Evolutionary conservation across 306 rosid genomes (phyloP).

Genomic region (Corylus americana): DNA sequence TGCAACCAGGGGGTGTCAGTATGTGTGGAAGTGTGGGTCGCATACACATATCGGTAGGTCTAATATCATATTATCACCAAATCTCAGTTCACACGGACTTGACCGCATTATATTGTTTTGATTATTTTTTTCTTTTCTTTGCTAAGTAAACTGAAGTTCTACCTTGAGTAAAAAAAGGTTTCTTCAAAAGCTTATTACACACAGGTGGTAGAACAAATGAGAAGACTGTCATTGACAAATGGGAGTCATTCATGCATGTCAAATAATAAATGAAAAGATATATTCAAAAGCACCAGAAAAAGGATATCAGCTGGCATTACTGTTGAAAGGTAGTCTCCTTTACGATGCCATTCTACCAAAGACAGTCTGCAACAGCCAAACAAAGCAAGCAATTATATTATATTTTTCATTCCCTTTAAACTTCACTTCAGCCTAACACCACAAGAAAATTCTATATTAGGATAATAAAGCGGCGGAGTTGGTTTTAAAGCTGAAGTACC

Average conservation of each 20-base stretch:
- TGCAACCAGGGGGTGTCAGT: not conserved
- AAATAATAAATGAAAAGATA: slow-evolving; percentile 18
- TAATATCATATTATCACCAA: not conserved
- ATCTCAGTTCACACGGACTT: not conserved
- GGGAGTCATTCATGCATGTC: slow-evolving; percentile 5
- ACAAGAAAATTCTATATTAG: slow-evolving; percentile 13
- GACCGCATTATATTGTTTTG: not conserved
- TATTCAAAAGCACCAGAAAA: slow-evolving; percentile 5
- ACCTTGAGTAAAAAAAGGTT: not conserved
- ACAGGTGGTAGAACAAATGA: not conserved
- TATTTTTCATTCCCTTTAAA: slow-evolving; percentile 1
- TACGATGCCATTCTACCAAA: slow-evolving; percentile 91
- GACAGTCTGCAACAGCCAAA: slow-evolving; percentile 67
- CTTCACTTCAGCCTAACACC: slow-evolving; percentile 19
- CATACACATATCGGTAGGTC: not conserved
- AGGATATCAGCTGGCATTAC: slow-evolving; percentile 98
- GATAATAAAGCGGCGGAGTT: slow-evolving; percentile 15
- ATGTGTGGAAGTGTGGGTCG: not conserved
- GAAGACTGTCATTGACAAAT: not conserved
- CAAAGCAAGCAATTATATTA: slow-evolving; percentile 26
- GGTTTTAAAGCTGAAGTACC: slow-evolving; percentile 49
- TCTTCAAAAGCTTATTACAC: not conserved
- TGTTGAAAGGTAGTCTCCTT: slow-evolving; percentile 92
- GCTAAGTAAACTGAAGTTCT: not conserved
- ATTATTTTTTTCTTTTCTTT: not conserved